Evolutionary conservation across 2,329 filamentous ascomycete genomes (phyloP), one percentile per base, ranked within the genome.

Genomic region (Colletotrichum sp.): DNA sequence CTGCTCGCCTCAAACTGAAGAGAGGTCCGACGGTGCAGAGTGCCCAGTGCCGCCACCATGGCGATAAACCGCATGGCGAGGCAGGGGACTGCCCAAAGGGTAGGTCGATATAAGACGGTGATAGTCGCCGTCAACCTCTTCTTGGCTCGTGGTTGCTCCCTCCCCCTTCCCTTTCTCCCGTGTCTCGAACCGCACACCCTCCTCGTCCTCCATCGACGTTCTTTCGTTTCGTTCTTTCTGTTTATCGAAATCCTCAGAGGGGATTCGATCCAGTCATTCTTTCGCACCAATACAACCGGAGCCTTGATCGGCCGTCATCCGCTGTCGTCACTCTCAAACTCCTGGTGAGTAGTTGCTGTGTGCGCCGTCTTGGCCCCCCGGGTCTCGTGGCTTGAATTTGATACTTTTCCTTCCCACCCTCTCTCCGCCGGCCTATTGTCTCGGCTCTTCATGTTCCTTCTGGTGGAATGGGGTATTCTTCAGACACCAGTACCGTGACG

Each of bases 91-190:
- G 73, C 52, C 55, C 73, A 63, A 58, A 72, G 64, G 57, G 72
- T 77, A 72, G 34, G 64, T 76, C 64, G 64, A 77, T 77, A 77
- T 77, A 77, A 77, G 73, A 76, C 57, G 74, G 60, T 63, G 68
- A 77, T 71, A 52, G 57, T 55, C 36, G 70, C 67, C 48, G 71
- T 75, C 74, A 69, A 66, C 74, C 71, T 70, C 58, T 75, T 70
- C 26, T 58, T 55, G 30, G 55, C 55, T 58, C 28, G 58, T 58
- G 26, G n/a, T 18, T 52, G 2, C 58, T 57, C 26, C 60, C 32
- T 30, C n/a, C 48, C 68, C 67, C 66, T 26, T 48, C 34, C 66
- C 70, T 67, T 70, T 58, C 36, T 65, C 52, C 34, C 24, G 63
- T 71, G 74, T 75, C 61, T 75, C 38, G 67, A 52, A 75, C 72